Percentiles rank a stretch among this genome's conserved stretches.
phyloP scores from a whole-genome alignment of 768 basidiomycete species.

The Multifurca ochricompacta region DNA sequence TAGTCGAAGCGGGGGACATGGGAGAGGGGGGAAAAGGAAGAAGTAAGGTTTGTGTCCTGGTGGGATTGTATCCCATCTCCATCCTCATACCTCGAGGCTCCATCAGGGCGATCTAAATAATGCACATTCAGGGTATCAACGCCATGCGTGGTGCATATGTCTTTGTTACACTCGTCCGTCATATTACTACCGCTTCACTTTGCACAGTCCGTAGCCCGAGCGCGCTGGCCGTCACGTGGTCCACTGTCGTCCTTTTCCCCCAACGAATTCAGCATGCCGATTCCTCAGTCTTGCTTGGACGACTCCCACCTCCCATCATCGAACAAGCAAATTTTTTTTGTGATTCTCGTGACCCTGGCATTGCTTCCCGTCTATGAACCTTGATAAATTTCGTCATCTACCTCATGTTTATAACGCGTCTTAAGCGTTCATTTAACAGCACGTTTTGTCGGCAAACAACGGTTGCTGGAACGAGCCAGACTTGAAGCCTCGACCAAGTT shows the following conservation, averaged over 20 bases:
- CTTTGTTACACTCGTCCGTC: conserved; percentile 9
- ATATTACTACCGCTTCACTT: neutral
- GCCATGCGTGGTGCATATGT: conserved; percentile 15
- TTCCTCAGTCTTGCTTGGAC: neutral
- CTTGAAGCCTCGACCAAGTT: neutral
- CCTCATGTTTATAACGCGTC: conserved; percentile 17
- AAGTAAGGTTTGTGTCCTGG: conserved; percentile 6
- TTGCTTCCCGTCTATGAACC: neutral
- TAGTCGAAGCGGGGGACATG: conserved; percentile 32
- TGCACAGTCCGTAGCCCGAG: neutral
- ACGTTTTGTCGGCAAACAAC: conserved; percentile 16
- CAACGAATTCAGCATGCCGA: neutral
- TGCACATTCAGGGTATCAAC: conserved; percentile 12
- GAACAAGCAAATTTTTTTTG: neutral
- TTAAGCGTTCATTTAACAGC: conserved; percentile 5
- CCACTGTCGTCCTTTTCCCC: neutral
- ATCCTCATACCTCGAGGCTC: conserved; percentile 10
- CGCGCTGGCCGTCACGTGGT: conserved; percentile 3
- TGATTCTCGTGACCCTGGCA: neutral
- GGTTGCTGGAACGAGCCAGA: conserved; percentile 9
- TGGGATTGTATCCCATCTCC: conserved; percentile 4
- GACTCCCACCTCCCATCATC: neutral
- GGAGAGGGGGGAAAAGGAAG: conserved; percentile 65
- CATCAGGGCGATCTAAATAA: conserved; percentile 19
- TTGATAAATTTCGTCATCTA: conserved; percentile 10